phyloP scores from a whole-genome alignment of 2,329 filamentous ascomycete genomes.

The Monilinia vaccinii-corymbosi region DNA sequence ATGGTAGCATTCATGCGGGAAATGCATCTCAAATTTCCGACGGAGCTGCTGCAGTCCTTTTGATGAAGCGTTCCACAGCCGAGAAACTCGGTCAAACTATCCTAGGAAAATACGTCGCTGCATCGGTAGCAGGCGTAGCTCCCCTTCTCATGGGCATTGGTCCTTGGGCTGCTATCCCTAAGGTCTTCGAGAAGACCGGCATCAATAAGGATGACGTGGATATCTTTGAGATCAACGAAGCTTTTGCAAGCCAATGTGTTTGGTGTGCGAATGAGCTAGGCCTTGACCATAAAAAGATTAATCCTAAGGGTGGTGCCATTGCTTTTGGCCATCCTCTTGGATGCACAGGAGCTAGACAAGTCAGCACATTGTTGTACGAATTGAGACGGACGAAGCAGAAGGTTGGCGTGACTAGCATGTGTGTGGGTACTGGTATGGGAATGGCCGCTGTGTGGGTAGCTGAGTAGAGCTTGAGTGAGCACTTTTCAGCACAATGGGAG shows the following conservation, averaged over 20 bases:
- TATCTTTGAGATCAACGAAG: constrained; percentile 98
- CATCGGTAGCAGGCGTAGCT: constrained; percentile 78
- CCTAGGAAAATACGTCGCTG: constrained; percentile 84
- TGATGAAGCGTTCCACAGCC: constrained; percentile 91
- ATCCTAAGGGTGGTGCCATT: constrained; percentile 94
- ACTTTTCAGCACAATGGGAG: not conserved
- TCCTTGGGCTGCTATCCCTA: constrained; percentile 91
- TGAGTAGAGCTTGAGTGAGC: constrained; percentile 46
- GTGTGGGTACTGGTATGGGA: constrained; percentile 92
- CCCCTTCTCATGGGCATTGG: constrained; percentile 94
- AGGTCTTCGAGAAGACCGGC: constrained; percentile 79
- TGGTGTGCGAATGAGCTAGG: constrained; percentile 88
- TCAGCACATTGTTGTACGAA: constrained; percentile 87
- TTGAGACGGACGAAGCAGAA: constrained; percentile 74
- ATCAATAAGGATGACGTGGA: constrained; percentile 85
- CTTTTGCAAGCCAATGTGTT: constrained; percentile 89
- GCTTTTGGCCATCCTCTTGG: constrained; percentile 93
- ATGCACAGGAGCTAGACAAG: constrained; percentile 88
- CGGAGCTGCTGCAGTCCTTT: constrained; percentile 85
- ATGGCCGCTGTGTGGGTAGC: constrained; percentile 96
- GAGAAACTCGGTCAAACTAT: constrained; percentile 81
- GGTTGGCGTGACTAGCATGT: constrained; percentile 93
- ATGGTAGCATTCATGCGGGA: constrained; percentile 89
- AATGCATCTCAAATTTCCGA: constrained; percentile 95
- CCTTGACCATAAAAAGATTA: constrained; percentile 77